A percentile compares a stretch with the other conserved stretches of the same genome.
Evolutionary conservation across 78 protist genomes (phyloP).

Genomic region (Cavenderia fasciculata): DNA sequence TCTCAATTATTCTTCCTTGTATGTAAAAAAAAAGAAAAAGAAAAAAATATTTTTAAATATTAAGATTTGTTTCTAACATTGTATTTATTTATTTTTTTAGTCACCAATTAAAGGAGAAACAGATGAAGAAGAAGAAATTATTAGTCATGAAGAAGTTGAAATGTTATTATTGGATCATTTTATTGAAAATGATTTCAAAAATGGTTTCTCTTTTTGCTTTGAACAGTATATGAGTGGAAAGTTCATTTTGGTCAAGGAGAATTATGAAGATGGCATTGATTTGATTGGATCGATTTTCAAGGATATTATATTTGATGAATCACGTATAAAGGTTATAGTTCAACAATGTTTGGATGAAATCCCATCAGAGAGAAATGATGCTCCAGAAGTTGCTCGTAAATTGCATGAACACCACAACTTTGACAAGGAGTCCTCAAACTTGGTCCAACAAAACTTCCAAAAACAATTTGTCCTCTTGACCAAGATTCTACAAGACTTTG

Average conservation of each 20-base stretch:
- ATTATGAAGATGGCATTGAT: not conserved
- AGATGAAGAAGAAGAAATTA: not conserved
- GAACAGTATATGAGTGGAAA: not conserved
- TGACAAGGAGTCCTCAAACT: no score
- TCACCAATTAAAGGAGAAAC: not conserved
- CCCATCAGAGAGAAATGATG: not conserved
- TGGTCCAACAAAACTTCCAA: not conserved
- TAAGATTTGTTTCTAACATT: no score
- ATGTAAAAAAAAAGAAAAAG: no score
- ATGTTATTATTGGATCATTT: constrained; percentile 9
- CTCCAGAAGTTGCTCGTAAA: no score
- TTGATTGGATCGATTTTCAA: not conserved
- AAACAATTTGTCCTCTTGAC: not conserved
- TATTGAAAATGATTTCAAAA: not conserved
- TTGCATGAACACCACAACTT: no score
- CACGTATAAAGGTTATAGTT: constrained; percentile 14
- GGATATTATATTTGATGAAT: not conserved
- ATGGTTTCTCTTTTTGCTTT: not conserved
- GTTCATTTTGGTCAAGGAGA: not conserved
- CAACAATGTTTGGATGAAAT: constrained; percentile 13
- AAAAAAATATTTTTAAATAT: no score
- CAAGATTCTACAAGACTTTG: not conserved
- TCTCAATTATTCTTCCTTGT: no score
- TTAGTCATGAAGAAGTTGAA: constrained; percentile 41
- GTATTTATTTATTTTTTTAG: no score